Conservation (phyloP, 2,329 filamentous ascomycete genomes). For the Trichoderma atrobrunneum region DNA sequence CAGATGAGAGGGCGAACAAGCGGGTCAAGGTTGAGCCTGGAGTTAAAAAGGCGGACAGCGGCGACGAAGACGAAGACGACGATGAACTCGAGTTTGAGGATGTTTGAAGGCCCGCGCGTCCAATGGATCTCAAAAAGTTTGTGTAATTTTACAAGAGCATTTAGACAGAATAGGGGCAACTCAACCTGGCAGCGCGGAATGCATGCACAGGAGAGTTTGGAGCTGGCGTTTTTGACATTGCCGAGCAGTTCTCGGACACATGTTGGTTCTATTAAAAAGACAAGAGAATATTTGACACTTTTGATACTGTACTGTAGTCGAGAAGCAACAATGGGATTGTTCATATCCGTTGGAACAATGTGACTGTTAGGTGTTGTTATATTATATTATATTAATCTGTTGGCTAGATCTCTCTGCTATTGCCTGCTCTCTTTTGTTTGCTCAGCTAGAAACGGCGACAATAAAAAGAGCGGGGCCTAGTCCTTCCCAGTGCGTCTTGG, state of each 20-base stretch:
- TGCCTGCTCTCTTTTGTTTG: neutral
- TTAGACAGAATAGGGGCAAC: neutral
- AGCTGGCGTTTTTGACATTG: neutral
- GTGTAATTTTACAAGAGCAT: neutral
- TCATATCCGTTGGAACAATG: neutral
- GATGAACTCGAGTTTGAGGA: constrained; percentile 60
- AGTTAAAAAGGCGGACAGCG: constrained; percentile 44
- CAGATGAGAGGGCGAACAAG: constrained; percentile 53
- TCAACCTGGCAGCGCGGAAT: neutral
- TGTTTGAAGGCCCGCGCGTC: constrained; percentile 35
- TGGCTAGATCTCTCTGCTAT: neutral
- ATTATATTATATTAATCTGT: neutral
- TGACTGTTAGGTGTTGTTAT: neutral
- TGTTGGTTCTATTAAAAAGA: neutral
- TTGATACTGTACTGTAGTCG: neutral
- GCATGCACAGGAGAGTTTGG: neutral
- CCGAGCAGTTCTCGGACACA: neutral
- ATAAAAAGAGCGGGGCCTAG: neutral
- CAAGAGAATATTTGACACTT: neutral
- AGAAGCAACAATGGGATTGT: neutral
- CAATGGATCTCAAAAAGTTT: neutral
- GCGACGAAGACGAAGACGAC: constrained; percentile 47
- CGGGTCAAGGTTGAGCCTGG: constrained; percentile 57
- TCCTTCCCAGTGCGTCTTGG: neutral
- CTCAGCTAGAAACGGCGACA: neutral